phyloP scores from a whole-genome alignment of 23 red algal genomes.

The Gracilaria vermiculophylla region DNA sequence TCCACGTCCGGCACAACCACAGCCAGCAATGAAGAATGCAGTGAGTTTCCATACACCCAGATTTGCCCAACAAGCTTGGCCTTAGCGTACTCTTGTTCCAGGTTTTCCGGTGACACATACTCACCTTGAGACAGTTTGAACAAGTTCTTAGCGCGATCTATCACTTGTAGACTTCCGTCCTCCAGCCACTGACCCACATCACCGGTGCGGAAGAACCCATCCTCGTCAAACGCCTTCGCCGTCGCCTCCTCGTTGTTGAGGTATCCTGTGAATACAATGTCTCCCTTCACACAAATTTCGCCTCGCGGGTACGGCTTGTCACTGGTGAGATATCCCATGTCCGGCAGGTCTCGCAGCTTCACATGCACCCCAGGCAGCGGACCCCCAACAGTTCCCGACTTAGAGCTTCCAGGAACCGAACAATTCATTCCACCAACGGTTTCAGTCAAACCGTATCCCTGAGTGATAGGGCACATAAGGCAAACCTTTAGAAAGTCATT shows the following conservation, averaged over 20 bases:
- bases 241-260: conserved; percentile 91
- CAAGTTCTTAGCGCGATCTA: conserved; percentile 97
- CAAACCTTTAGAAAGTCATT: conserved; percentile 95
- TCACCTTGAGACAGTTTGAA: conserved; percentile 98
- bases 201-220: conserved; percentile 86
- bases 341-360: conserved; percentile 91
- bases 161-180: conserved; percentile 83
- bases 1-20: conserved; percentile 81
- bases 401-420: conserved; percentile 52
- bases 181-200: conserved; percentile 78
- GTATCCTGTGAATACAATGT: conserved; percentile 78
- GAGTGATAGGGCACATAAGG: conserved; percentile 74
- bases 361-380: conserved; percentile 77
- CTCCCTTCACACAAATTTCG: conserved; percentile 80
- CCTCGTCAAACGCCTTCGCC: conserved; percentile 72
- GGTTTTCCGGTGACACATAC: conserved; percentile 85
- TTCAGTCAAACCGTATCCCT: conserved; percentile 96
- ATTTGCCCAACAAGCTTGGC: conserved; percentile 89
- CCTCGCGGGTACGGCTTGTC: conserved; percentile 86
- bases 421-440: conserved; percentile 84
- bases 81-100: conserved; percentile 84
- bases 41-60: conserved; percentile 89
- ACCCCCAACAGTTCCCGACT: conserved; percentile 68
- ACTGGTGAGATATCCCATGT: conserved; percentile 82
- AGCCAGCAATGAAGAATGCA: conserved; percentile 68